Conservation (phyloP, 2,329 filamentous ascomycete species). For the Anisogramma anomala region DNA sequence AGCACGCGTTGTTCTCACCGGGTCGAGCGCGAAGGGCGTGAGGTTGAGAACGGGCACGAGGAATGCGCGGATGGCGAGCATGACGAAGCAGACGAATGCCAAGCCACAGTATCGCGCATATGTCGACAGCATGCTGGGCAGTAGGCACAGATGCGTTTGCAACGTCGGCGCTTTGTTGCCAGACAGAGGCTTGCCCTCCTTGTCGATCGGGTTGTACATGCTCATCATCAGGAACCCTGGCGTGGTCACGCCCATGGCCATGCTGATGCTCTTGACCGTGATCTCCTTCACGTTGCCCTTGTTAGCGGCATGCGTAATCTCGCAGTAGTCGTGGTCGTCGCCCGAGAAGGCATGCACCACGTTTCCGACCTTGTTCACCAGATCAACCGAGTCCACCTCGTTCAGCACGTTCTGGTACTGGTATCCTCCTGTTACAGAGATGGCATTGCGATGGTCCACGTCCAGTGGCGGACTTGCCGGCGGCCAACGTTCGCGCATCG, state of each 20-base stretch:
- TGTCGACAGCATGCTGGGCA: conserved; percentile 77
- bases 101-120: conserved; percentile 68
- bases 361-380: conserved; percentile 70
- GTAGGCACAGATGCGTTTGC: conserved; percentile 79
- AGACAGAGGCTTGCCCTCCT: conserved; percentile 36
- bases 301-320: conserved; percentile 64
- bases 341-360: conserved; percentile 83
- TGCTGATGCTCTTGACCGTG: conserved; percentile 88
- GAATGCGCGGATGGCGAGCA: conserved; percentile 42
- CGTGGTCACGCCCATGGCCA: conserved; percentile 87
- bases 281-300: conserved; percentile 64
- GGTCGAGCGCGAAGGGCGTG: conserved; percentile 41
- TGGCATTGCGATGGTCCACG: conserved; percentile 64
- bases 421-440: conserved; percentile 68
- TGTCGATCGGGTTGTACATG: conserved; percentile 81
- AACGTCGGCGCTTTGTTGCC: conserved; percentile 46
- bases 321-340: conserved; percentile 97
- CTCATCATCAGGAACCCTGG: conserved; percentile 84
- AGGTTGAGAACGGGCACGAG: conserved; percentile 45
- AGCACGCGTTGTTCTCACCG: conserved; percentile 12
- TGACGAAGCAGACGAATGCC: conserved; percentile 38
- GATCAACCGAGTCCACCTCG: conserved; percentile 59
- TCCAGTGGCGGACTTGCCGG: conserved; percentile 50
- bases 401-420: conserved; percentile 95
- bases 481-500: conserved; percentile 71